Evolutionary conservation across 371 early-diverging fungal genomes (phyloP), one percentile per base, ranked within the genome.

Genomic region (Nematocida sp.): DNA sequence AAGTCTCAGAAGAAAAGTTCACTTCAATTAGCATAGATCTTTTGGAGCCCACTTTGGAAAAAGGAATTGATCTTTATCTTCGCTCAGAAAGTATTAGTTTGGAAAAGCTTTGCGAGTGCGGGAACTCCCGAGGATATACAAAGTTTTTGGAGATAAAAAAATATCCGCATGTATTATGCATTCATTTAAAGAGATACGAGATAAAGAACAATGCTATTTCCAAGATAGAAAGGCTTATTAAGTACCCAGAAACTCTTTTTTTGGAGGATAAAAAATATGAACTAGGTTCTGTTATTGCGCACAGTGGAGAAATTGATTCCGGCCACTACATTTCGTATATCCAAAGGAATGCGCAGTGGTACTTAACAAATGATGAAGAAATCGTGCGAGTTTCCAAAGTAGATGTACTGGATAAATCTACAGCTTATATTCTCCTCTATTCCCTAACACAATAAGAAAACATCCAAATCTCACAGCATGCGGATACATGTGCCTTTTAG

Each of bases 241-340:
- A 49, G 38, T 55, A 77, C 33, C 49, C 40, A 32, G 63, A 65
- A 7, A 60, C 18, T 2, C 47, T 80, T 0, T 28, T 20, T 2
- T 1, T 80, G 4, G 32, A 38, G 1, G 53, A 40, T 20, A 40
- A 28, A 16, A 23, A 16, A 5, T 80, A 59, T 63, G 49, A 33
- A 23, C 40, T 80, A 1, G 38, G 23, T 20, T 77, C 78, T 23
- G 50, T 65, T 47, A 59, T 77, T 36, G 30, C 51, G 36, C 80
- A 80, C 55, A 65, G 28, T 36, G 80, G 80, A 28, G 71, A 55
- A 16, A 50, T 75, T 20, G 65, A 69, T 25, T 56, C 47, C 53
- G 80, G 80, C 1, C 80, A 80, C 66, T 80, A 80, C 60, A 59
- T 69, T 13, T 39, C 80, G 23, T 68, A 65, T 59, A 38, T 53